phyloP scores from a whole-genome alignment of 2,329 filamentous ascomycete species.

The Aspergillus fumigatus region DNA sequence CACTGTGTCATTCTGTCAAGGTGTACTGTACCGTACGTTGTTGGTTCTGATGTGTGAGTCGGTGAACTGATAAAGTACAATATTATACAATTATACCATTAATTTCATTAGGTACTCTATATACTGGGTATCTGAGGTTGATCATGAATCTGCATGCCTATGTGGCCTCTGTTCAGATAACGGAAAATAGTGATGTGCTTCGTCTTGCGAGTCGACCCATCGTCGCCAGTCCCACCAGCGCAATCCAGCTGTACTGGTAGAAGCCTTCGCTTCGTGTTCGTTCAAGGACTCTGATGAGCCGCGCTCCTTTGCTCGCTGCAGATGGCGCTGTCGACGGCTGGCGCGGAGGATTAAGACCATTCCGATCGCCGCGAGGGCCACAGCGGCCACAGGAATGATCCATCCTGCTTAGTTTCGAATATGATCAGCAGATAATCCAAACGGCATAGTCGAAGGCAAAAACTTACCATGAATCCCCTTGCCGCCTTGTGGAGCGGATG shows the following conservation, averaged over 20 bases:
- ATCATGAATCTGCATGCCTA: background rate
- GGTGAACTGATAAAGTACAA: background rate
- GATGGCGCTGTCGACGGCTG: slow-evolving; percentile 7
- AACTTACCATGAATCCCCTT: slow-evolving; percentile 10
- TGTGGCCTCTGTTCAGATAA: slow-evolving; percentile 17
- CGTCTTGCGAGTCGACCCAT: slow-evolving; percentile 16
- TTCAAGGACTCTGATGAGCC: slow-evolving; percentile 14
- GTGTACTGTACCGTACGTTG: background rate
- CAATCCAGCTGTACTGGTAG: slow-evolving; percentile 1
- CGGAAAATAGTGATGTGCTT: slow-evolving; percentile 21
- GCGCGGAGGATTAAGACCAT: slow-evolving; percentile 9
- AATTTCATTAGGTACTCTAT: slow-evolving; percentile 1
- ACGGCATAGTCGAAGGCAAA: background rate
- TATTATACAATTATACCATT: background rate
- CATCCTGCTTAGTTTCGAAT: slow-evolving; percentile 8
- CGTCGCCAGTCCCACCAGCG: slow-evolving; percentile 32
- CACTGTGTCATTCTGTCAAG: background rate
- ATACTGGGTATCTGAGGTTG: slow-evolving; percentile 2
- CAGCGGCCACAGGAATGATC: slow-evolving; percentile 9
- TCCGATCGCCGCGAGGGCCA: slow-evolving; percentile 6
- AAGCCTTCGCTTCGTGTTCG: slow-evolving; percentile 16
- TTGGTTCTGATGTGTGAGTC: background rate
- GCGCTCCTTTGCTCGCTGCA: slow-evolving; percentile 1
- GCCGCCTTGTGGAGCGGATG: background rate
- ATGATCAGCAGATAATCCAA: background rate